phyloP scores from a whole-genome alignment of 179 eudicot genomes.

The Vitellaria paradoxa region DNA sequence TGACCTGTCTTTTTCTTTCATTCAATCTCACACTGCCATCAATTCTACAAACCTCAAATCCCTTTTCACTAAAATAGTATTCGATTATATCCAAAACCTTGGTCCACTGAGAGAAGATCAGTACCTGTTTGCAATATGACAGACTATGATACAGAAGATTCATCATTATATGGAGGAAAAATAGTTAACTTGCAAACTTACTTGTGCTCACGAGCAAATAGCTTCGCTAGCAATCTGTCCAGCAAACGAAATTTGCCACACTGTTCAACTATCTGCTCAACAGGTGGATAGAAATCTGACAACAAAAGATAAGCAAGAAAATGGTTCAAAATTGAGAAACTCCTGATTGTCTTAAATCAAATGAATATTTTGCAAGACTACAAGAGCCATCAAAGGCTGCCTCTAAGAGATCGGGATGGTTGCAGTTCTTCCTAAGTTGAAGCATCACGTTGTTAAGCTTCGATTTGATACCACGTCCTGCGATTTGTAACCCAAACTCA shows the following conservation, averaged over 20 bases:
- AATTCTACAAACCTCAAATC: constrained; percentile 81
- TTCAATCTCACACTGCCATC: constrained; percentile 87
- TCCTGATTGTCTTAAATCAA: background rate
- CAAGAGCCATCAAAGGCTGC: constrained; percentile 79
- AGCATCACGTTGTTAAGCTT: constrained; percentile 78
- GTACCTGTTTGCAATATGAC: constrained; percentile 49
- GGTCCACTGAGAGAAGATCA: constrained; percentile 96
- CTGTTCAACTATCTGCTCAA: constrained; percentile 81
- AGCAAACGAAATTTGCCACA: constrained; percentile 90
- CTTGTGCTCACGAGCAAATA: constrained; percentile 83
- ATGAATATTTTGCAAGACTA: constrained; percentile 38
- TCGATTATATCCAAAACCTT: constrained; percentile 85
- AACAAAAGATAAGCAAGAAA: constrained; percentile 12
- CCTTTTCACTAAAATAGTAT: constrained; percentile 86
- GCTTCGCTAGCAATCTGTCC: constrained; percentile 64
- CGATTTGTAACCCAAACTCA: constrained; percentile 23
- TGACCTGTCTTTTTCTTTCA: constrained; percentile 83
- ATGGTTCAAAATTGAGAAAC: constrained; percentile 5
- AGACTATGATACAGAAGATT: constrained; percentile 8
- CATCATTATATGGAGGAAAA: background rate
- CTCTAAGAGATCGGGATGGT: constrained; percentile 94
- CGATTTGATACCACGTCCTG: constrained; percentile 64
- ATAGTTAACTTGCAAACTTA: constrained; percentile 25
- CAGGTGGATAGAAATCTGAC: constrained; percentile 80
- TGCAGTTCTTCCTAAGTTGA: constrained; percentile 95